Base-by-base conservation (phyloP, 2,329 filamentous ascomycete genomes). In the Myotisia sp. region DNA sequence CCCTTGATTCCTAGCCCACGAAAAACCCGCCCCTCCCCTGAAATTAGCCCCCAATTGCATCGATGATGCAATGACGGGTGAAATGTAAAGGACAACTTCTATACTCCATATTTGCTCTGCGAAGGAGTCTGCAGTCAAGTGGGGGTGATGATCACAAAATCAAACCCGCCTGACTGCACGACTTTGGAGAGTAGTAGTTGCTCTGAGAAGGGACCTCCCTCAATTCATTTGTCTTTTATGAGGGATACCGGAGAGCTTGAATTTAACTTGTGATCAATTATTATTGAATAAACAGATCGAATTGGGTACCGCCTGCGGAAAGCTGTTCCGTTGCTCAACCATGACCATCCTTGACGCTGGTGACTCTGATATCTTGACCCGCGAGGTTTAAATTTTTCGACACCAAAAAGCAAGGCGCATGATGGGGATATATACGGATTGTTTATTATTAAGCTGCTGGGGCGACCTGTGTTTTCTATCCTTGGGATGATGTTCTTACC, bases 311-410 rank as follows among this genome's bases (percentile, higher is more conserved):
- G 86, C 85, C 52, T 94, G 86, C 70, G 90, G 90, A 73, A 95
- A 95, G 74, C 80, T 98, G 60, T 98, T 92, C 80, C 76, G 85
- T 53, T 92, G 83, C 77, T 87, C 83, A 50, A 93, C 86, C 66
- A 92, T 98, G 81, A 79, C 86, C 53, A 80, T 95, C 60, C 70
- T 95, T 50, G 90, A 98, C 67, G 85, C 86, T 61, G 90, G 87
- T 76, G 81, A 95, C 76, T 93, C 84, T 51, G 90, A 98, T 67
- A 98, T 98, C 65, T 75, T 98, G 54, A 78, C 70, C 66, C 29
- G 29, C 12, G 29, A 32, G 29, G 29, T 21, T 13, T 32, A 32
- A 14, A 22, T 13, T 17, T 30, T 4, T n/a, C n/a, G n/a, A n/a
- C n/a, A n/a, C n/a, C n/a, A n/a, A n/a, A n/a, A n/a, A n/a, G n/a